These are phyloP conservation scores for Globisporangium cylindrosporum DNA, from an alignment of 352 stramenopile genomes.

Conservation along the genomic window DNA sequence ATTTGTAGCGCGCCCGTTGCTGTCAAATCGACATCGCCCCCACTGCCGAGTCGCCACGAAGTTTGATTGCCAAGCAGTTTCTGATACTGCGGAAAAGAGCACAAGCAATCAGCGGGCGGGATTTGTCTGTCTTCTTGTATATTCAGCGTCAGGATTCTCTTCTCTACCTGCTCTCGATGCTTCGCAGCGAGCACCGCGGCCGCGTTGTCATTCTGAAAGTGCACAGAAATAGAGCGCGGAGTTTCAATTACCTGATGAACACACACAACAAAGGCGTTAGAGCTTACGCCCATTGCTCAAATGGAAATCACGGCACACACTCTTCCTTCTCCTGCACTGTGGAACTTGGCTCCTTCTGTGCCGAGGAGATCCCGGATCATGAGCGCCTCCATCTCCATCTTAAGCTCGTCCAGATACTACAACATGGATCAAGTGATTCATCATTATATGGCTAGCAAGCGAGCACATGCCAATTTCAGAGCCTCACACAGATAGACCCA, in stretches of 20 bases:
- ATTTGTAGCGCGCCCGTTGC: not conserved
- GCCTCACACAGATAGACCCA: constrained; percentile 8
- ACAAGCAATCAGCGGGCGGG: not conserved
- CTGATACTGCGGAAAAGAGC: not conserved
- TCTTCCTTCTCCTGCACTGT: constrained; percentile 37
- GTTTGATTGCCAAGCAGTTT: not conserved
- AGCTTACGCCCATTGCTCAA: too few species aligned
- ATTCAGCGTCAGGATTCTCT: not conserved
- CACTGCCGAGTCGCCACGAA: constrained; percentile 2
- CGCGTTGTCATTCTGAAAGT: constrained; percentile 25
- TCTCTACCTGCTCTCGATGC: constrained; percentile 32
- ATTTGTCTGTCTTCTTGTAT: not conserved
- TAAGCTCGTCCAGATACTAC: constrained; percentile 57
- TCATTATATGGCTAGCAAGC: not conserved
- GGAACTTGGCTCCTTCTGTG: constrained; percentile 41
- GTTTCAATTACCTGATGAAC: constrained; percentile 7
- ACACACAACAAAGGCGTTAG: not conserved
- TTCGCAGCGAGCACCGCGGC: constrained; percentile 40
- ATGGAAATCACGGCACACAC: constrained; percentile 18
- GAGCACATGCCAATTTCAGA: not conserved
- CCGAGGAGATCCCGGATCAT: constrained; percentile 50
- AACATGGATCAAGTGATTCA: not conserved
- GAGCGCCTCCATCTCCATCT: constrained; percentile 54
- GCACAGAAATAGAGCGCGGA: constrained; percentile 18
- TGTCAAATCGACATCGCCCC: not conserved